Base-by-base conservation (phyloP, 331 rosid genomes). In the Prunus yedoensis region DNA sequence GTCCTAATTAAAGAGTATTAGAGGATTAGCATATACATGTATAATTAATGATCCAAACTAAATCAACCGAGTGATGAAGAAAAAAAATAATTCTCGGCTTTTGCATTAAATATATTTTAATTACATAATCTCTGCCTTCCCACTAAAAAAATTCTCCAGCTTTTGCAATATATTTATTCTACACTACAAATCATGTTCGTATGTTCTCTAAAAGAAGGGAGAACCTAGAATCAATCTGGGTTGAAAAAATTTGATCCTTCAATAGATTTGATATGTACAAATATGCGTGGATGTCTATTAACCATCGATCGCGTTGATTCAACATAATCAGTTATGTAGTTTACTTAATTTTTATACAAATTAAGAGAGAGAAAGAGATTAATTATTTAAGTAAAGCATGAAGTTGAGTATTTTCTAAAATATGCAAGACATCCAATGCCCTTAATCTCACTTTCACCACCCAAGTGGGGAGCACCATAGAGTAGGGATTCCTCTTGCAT, bases 381-480 rank as follows among this genome's bases (percentile, higher is more conserved):
- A 32, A 20, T 35, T 35, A 35, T 63, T 46, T 35, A 63, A 32
- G 23, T 5, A 14, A 71, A 14, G 21, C 38, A 38, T 71, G 35
- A 35, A 27, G 51, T 51, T n/a, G 74, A 70, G 74, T 16, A 66
- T 8, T 78, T 58, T 35, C 4, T 27, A 27, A 46, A 72, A 66
- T n/a, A n/a, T 73, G 74, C 70, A 77, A 74, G 51, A 73, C 68
- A 68, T 67, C 15, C 77, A 79, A 38, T 80, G 38, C 68, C 43
- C 70, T 79, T 77, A 59, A 84, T 80, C 28, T 27, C 80, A 85
- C 70, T 72, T 67, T 77, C 78, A 85, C 67, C 60, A 57, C 63
- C 79, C 77, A 74, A 86, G 92, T 89, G 89, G 85, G 96, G 69
- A 74, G 91, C 96, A 90, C 56, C 87, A 85, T 83, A 90, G 87